Evolutionary conservation across 768 basidiomycete genomes (phyloP), one percentile per base, ranked within the genome.

Genomic region (Coprinopsis strossmayeri): DNA sequence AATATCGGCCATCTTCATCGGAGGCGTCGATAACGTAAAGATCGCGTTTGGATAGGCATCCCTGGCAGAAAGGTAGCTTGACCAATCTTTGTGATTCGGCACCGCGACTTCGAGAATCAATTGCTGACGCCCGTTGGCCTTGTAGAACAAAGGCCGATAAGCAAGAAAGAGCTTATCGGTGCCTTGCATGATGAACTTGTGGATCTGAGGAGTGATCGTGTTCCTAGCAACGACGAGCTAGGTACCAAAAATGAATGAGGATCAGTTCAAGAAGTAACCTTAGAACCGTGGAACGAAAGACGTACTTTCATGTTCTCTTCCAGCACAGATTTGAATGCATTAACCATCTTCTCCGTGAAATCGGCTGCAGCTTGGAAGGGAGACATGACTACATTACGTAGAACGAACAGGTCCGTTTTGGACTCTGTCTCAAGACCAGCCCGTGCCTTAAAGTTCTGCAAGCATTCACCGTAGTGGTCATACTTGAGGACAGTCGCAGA

Each of bases 331-430:
- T 60, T 53, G 53, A 75, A 70, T 1, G 54, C 55, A 18, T 68
- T 53, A 2, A 62, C 64, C 18, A 76, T 48, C 40, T 59, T 54
- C 13, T 55, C 34, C 1, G 61, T 53, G 38, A 69, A 67, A 32
- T 63, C 58, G 3, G 48, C 57, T 0, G 54, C 52, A 2, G 58
- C 59, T n/a, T 59, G 60, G 56, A 71, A 74, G 1, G 72, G 72
- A 5, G 69, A 69, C 68, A 70, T 72, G 17, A 64, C 61, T 17
- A 70, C 67, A 35, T 68, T 72, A 27, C 57, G 52, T 20, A 74
- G 56, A 7, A 64, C 59, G 38, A 59, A 66, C 0, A 76, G 58
- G 38, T 70, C 66, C 40, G 65, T 56, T 2, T 55, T 48, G 0
- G 40, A 55, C 25, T 61, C 58, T 1, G 49, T 38, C 43, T 50